Evolutionary conservation across 768 basidiomycete genomes (phyloP).

Genomic region (Tricholoma bakamatsutake): DNA sequence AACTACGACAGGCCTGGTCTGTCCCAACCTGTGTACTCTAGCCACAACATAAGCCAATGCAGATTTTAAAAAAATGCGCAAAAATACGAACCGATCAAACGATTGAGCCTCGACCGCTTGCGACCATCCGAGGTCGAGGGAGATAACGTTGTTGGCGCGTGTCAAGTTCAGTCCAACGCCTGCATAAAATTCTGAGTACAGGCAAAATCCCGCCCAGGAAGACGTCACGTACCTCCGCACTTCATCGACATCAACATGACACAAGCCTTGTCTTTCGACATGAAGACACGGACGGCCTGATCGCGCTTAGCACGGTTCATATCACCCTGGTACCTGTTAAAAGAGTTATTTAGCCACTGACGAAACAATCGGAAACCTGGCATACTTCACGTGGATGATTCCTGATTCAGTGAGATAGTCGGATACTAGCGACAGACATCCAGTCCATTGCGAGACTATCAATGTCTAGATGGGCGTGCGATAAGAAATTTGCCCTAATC

Average conservation of each 20-base stretch:
- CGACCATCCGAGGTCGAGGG: slow-evolving; percentile 59
- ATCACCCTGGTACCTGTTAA: slow-evolving; percentile 49
- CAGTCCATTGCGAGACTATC: slow-evolving; percentile 68
- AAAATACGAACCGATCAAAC: slow-evolving; percentile 37
- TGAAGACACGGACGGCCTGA: slow-evolving; percentile 50
- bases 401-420: slow-evolving; percentile 49
- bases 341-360: background rate
- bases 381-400: slow-evolving; percentile 51
- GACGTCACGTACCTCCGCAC: slow-evolving; percentile 42
- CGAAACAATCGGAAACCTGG: background rate
- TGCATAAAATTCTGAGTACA: slow-evolving; percentile 8
- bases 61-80: slow-evolving; percentile 4
- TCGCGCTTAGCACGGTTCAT: slow-evolving; percentile 52
- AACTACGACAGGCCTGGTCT: slow-evolving; percentile 43
- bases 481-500: background rate
- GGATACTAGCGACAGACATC: slow-evolving; percentile 57
- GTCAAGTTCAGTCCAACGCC: slow-evolving; percentile 54
- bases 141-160: slow-evolving; percentile 59
- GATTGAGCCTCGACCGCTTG: slow-evolving; percentile 58
- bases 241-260: slow-evolving; percentile 62
- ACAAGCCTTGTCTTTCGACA: slow-evolving; percentile 49
- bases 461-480: slow-evolving; percentile 36
- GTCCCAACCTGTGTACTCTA: slow-evolving; percentile 50
- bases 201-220: background rate
- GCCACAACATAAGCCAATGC: slow-evolving; percentile 4